phyloP scores from a whole-genome alignment of 441 rosid species.

The Jatropha multifida region DNA sequence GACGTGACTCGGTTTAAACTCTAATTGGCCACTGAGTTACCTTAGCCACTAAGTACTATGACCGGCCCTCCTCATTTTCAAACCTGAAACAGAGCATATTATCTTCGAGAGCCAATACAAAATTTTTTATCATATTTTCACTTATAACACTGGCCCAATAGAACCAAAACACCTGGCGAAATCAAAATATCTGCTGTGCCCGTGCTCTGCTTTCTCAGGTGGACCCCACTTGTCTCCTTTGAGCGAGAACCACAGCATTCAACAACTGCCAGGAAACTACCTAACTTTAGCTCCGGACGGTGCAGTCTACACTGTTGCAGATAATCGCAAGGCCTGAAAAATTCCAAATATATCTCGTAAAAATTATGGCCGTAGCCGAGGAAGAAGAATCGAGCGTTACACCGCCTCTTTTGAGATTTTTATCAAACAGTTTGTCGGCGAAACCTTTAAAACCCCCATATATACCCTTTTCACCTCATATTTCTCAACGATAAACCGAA shows the following conservation, averaged over 20 bases:
- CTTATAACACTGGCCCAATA: not conserved
- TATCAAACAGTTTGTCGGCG: slow-evolving; percentile 58
- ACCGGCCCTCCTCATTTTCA: slow-evolving; percentile 12
- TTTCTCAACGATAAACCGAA: not conserved
- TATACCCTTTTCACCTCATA: slow-evolving; percentile 6
- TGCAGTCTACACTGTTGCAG: not conserved
- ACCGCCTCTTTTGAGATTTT: slow-evolving; percentile 61
- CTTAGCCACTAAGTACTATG: slow-evolving; percentile 39
- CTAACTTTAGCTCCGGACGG: too few relatives aligned
- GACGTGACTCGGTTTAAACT: too few relatives aligned
- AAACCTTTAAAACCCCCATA: slow-evolving; percentile 28
- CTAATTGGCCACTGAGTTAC: not conserved
- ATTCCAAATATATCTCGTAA: too few relatives aligned
- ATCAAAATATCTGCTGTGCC: not conserved
- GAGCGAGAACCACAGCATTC: not conserved
- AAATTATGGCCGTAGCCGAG: slow-evolving; percentile 17
- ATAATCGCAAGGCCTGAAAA: not conserved
- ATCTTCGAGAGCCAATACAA: not conserved
- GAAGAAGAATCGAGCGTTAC: slow-evolving; percentile 27
- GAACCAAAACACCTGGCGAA: not conserved
- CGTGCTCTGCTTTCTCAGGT: too few relatives aligned
- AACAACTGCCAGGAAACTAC: slow-evolving; percentile 24
- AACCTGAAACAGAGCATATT: not conserved
- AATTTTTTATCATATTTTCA: not conserved
- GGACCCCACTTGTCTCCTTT: slow-evolving; percentile 5